Evolutionary conservation across 2,329 filamentous ascomycete species (phyloP), one percentile per base, ranked within the genome.

Genomic region (Nemania sp.): DNA sequence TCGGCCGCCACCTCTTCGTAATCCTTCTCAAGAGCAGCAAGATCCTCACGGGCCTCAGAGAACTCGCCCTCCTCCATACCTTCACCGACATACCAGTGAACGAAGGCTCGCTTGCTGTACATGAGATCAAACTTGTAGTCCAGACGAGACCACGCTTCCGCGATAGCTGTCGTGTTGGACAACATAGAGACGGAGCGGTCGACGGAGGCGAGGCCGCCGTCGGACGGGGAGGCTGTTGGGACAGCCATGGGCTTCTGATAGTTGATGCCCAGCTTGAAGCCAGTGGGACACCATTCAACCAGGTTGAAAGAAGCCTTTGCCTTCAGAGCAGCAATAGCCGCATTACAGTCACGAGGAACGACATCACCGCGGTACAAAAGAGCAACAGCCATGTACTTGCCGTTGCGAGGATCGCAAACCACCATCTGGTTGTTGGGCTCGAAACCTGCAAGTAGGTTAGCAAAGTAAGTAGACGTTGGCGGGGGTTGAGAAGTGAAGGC

Each of bases 11-110:
- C 89, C 80, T 92, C 89, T 74, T 91, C 89, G 71, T 93, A 93
- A 67, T 93, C 89, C 78, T 88, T 90, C 80, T 93, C 90, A 28
- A 94, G 79, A 42, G 90, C 90, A 59, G 90, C 90, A 57, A 94
- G 79, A 72, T 94, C 90, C 77, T 94, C 90, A 64, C 90, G 86
- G 58, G 90, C 90, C 75, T 94, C 90, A 60, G 86, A 89, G 78
- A 94, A 94, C 74, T 94, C 90, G 66, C 90, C 90, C 73, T 94
- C 90, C 78, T 94, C 90, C 90, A 94, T 94, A 76, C 90, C 90
- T 77, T 94, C 90, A 62, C 90, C 90, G 49, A 94, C 90, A 64
- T 89, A 89, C 86, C 86, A 89, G 76, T 89, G 86, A 40, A 89
- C 86, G 66, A 89, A 89, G 56, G 86, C 86, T 63, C 86, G 85